Conservation (phyloP, 306 rosid genomes). For the Cicer judaicum region DNA sequence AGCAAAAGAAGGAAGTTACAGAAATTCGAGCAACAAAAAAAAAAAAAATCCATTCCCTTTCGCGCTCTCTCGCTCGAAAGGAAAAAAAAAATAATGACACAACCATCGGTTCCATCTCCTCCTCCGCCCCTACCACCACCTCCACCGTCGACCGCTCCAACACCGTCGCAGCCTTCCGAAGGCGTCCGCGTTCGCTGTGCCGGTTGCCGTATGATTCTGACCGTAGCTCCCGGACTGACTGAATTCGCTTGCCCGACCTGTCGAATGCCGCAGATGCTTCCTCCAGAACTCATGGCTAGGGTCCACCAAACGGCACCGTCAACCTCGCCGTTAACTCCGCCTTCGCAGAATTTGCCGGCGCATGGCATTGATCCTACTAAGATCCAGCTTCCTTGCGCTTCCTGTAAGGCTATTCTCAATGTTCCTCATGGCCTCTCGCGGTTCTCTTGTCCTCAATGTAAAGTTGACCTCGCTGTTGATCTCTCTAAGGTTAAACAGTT, state of each 20-base stretch:
- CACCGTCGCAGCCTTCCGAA: slow-evolving; percentile 46
- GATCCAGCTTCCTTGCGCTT: slow-evolving; percentile 96
- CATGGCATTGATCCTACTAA: slow-evolving; percentile 96
- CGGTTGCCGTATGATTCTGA: slow-evolving; percentile 83
- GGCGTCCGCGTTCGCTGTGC: slow-evolving; percentile 96
- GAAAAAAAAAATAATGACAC: slow-evolving; percentile 51
- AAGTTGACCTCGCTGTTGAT: slow-evolving; percentile 88
- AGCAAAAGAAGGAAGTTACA: not conserved
- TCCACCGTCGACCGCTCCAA: slow-evolving; percentile 44
- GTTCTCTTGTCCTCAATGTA: slow-evolving; percentile 88
- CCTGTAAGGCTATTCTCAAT: slow-evolving; percentile 90
- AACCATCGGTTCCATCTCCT: slow-evolving; percentile 58
- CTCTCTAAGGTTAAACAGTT: slow-evolving; percentile 58
- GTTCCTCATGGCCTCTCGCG: slow-evolving; percentile 89
- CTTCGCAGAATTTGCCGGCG: slow-evolving; percentile 55
- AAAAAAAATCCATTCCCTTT: slow-evolving; percentile 31
- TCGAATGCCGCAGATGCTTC: slow-evolving; percentile 92
- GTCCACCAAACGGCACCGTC: slow-evolving; percentile 47
- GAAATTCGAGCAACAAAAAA: not conserved
- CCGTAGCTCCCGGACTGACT: slow-evolving; percentile 72
- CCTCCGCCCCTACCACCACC: slow-evolving; percentile 48
- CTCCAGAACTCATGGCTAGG: slow-evolving; percentile 89
- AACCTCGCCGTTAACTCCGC: slow-evolving; percentile 26
- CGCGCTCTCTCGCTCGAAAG: slow-evolving; percentile 34
- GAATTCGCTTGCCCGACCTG: slow-evolving; percentile 87